Conservation (phyloP, 129 eudicot genomes). For the Ambrosia trifida region DNA sequence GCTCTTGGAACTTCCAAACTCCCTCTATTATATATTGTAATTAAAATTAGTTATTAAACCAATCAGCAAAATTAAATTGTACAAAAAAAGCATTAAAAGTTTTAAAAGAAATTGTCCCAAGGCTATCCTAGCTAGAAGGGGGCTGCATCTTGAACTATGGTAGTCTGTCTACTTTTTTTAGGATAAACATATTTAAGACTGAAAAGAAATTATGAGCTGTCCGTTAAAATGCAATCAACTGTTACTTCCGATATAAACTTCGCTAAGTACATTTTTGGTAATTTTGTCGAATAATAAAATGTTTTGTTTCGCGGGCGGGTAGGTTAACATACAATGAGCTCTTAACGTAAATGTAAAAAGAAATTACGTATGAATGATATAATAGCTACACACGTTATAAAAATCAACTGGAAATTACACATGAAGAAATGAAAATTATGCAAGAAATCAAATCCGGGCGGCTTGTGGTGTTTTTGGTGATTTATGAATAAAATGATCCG, state of each 20-base stretch:
- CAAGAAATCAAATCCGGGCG: too few relatives aligned
- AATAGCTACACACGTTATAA: too few relatives aligned
- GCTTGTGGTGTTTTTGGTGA: too few relatives aligned
- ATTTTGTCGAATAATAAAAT: too few relatives aligned
- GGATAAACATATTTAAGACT: background rate
- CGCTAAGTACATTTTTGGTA: background rate
- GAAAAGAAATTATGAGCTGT: slow-evolving; percentile 26
- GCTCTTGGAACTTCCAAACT: slow-evolving; percentile 59
- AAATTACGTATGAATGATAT: too few relatives aligned
- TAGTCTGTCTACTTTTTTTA: slow-evolving; percentile 13
- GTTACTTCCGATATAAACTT: background rate
- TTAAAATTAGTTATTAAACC: background rate
- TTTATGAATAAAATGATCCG: too few relatives aligned
- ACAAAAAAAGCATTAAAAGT: too few relatives aligned
- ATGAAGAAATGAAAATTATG: too few relatives aligned
- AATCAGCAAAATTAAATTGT: background rate
- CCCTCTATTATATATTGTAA: slow-evolving; percentile 36
- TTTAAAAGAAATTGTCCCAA: background rate
- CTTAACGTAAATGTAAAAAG: too few relatives aligned
- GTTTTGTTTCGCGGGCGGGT: too few relatives aligned
- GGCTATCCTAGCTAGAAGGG: slow-evolving; percentile 36
- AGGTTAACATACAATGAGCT: too few relatives aligned
- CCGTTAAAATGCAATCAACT: slow-evolving; percentile 21
- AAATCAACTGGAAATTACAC: too few relatives aligned
- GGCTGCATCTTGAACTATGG: slow-evolving; percentile 19